Percentiles rank a stretch among this genome's conserved stretches.
Conservation (phyloP, 345 rosid genomes). For the Punica granatum region DNA sequence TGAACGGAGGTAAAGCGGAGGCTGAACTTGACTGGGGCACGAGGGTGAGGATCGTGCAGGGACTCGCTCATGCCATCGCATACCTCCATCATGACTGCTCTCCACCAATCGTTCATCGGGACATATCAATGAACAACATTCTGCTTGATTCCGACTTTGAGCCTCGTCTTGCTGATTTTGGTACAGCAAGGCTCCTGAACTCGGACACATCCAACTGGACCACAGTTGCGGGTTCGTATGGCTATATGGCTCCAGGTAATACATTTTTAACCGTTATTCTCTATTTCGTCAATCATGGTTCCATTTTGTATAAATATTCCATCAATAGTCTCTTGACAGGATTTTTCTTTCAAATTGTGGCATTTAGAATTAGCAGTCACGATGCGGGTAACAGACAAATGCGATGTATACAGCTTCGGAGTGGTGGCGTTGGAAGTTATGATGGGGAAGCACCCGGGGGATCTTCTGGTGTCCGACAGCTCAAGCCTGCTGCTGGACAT, state of each 20-base stretch:
- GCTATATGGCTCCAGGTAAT: conserved; percentile 83
- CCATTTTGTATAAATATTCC: background rate
- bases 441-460: conserved; percentile 69
- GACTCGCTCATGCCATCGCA: conserved; percentile 64
- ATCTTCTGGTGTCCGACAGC: conserved; percentile 25
- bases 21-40: conserved; percentile 34
- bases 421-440: conserved; percentile 54
- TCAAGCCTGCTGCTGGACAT: conserved; percentile 27
- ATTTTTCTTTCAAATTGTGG: background rate
- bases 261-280: background rate
- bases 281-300: background rate
- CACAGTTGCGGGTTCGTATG: conserved; percentile 50
- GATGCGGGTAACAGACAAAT: conserved; percentile 29
- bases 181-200: conserved; percentile 48
- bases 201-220: conserved; percentile 59
- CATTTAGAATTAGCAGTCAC: conserved; percentile 11
- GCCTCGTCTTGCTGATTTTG: conserved; percentile 60
- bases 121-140: conserved; percentile 45
- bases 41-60: conserved; percentile 40
- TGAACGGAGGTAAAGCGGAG: conserved; percentile 32
- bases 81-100: conserved; percentile 68
- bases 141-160: conserved; percentile 46
- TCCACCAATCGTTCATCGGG: conserved; percentile 56
- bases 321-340: background rate
- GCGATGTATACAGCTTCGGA: conserved; percentile 59